Evolutionary conservation across 2,329 filamentous ascomycete species (phyloP), one percentile per base, ranked within the genome.

Genomic region (Talaromyces sp.): DNA sequence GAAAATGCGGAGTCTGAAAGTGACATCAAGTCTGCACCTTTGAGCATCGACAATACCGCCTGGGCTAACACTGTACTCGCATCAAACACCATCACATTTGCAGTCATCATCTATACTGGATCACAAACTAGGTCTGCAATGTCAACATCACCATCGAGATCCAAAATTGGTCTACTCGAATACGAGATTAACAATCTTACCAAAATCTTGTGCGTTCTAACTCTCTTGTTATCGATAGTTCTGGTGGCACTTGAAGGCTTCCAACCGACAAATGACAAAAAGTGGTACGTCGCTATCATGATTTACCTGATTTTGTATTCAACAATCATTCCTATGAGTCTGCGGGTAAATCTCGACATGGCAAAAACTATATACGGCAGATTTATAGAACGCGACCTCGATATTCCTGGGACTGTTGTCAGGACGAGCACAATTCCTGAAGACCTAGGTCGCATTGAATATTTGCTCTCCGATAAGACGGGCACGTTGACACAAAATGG

Each of bases 21-120:
- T 17, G 65, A 72, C 43, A 69, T 78, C 17, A 86, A 86, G 65
- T 91, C 90, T 5, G 86, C 89, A 2, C 88, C 93, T 1, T 82
- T 99, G 43, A 92, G 88, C 1, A 97, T 99, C 68, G 95, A 99
- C 78, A 97, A 99, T 74, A 98, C 95, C 7, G 95, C 96, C 10
- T 99, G 96, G 95, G 94, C 94, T 19, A 99, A 98, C 75, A 99
- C 95, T 0, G 91, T 99, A 27, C 90, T 99, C 67, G 95, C 95
- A 1, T 98, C 94, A 1, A 95, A 93, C 75, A 94, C 91, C 1
- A 91, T 87, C 3, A 95, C 95, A 0, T 83, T 97, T 66, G 94
- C 93, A 2, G 92, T 93, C 1, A 91, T 99, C 60, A 85, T 99
- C 68, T 99, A 99, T 76, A 98, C 95, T 3, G 96, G 95, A 0